Evolutionary conservation across 225 moss, liverwort and hornwort species (phyloP).

Genomic region (Neckera pumila): DNA sequence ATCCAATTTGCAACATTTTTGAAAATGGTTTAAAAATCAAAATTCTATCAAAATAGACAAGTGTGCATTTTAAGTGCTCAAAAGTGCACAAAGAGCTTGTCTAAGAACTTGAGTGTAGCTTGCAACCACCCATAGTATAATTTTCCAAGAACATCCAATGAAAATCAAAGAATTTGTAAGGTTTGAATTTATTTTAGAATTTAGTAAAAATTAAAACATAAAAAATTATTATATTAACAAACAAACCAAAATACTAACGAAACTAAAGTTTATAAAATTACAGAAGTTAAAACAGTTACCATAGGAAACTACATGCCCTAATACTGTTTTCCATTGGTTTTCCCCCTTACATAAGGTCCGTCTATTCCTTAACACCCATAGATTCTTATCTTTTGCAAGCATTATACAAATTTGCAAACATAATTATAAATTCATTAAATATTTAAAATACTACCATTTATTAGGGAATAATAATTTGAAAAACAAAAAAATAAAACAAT

Average conservation of each 20-base stretch:
- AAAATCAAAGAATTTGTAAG: not conserved
- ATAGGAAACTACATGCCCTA: fast-evolving
- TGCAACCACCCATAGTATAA: not conserved
- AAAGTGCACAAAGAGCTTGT: not conserved
- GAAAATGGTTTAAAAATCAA: not conserved
- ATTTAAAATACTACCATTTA: not conserved
- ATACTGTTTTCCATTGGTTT: fast-evolving
- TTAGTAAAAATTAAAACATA: no score
- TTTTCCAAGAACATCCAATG: no score
- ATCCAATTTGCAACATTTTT: not conserved
- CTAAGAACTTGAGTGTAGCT: fast-evolving
- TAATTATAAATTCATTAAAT: not conserved
- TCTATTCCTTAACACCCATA: not conserved
- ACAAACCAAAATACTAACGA: not conserved
- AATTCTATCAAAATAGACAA: not conserved
- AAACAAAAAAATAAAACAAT: not conserved
- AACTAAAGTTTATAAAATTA: not conserved
- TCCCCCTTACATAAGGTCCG: fast-evolving
- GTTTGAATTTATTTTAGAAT: no score
- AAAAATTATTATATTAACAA: not conserved
- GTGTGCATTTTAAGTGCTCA: not conserved
- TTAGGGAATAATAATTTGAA: not conserved
- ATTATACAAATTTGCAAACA: not conserved
- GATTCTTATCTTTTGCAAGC: not conserved
- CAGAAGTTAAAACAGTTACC: not conserved